Conservation (phyloP, 305 asterid species). For the Solanum chacoense region DNA sequence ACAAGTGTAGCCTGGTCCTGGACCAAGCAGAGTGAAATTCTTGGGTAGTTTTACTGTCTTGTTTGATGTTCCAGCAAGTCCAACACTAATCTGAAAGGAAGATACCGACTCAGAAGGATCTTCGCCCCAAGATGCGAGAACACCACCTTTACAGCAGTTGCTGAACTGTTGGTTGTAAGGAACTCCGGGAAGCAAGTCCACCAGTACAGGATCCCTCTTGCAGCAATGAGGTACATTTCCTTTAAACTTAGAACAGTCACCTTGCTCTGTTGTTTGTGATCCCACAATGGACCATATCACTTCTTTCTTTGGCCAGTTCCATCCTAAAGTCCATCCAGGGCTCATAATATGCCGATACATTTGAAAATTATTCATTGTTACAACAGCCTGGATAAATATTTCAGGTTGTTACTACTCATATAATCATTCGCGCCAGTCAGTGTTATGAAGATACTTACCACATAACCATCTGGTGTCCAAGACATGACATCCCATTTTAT, state of each 20-base stretch:
- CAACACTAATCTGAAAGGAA: constrained; percentile 66
- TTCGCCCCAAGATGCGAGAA: constrained; percentile 71
- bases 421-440: background rate
- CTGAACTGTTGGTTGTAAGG: constrained; percentile 76
- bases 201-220: constrained; percentile 42
- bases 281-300: constrained; percentile 84
- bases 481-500: constrained; percentile 28
- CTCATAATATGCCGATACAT: constrained; percentile 63
- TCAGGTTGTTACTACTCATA: background rate
- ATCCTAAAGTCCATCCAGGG: constrained; percentile 75
- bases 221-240: constrained; percentile 80
- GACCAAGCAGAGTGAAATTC: constrained; percentile 59
- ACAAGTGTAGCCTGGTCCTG: constrained; percentile 79
- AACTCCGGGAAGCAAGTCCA: constrained; percentile 76
- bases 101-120: constrained; percentile 62
- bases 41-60: constrained; percentile 69
- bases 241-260: constrained; percentile 78
- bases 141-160: constrained; percentile 87
- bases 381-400: constrained; percentile 34
- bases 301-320: constrained; percentile 87
- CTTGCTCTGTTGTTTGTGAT: constrained; percentile 85
- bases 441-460: constrained; percentile 24
- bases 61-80: constrained; percentile 63
- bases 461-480: constrained; percentile 53
- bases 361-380: constrained; percentile 74